These are phyloP conservation scores for Anastatica hierochuntica DNA, from an alignment of 345 rosid genomes.

Conservation along the genomic window DNA sequence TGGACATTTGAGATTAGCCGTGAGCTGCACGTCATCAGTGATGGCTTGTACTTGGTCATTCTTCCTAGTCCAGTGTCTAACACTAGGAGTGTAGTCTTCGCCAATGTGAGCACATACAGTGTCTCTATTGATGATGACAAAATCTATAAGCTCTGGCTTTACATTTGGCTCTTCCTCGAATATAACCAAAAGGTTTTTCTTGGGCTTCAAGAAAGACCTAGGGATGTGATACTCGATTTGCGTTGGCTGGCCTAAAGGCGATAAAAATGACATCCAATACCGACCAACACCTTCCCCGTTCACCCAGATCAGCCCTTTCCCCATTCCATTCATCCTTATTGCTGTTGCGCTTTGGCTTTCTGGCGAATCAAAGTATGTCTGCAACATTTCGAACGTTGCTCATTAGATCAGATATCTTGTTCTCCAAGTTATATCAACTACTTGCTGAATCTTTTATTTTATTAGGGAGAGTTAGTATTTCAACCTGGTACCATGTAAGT, in stretches of 20 bases:
- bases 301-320: slow-evolving; percentile 75
- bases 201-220: slow-evolving; percentile 59
- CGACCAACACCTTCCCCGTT: slow-evolving; percentile 80
- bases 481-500: slow-evolving; percentile 84
- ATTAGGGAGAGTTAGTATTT: not conserved
- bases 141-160: slow-evolving; percentile 45
- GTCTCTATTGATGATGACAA: slow-evolving; percentile 49
- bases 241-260: slow-evolving; percentile 52
- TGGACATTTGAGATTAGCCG: slow-evolving; percentile 47
- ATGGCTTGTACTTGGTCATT: slow-evolving; percentile 26
- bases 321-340: slow-evolving; percentile 48
- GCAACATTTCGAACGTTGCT: too few species aligned
- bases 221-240: slow-evolving; percentile 59
- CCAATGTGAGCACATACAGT: slow-evolving; percentile 55
- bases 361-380: slow-evolving; percentile 61
- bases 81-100: slow-evolving; percentile 56
- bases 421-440: too few species aligned
- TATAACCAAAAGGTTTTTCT: slow-evolving; percentile 49
- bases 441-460: too few species aligned
- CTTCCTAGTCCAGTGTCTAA: slow-evolving; percentile 42
- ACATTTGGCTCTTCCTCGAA: slow-evolving; percentile 61
- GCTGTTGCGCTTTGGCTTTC: slow-evolving; percentile 48
- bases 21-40: slow-evolving; percentile 32
- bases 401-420: too few species aligned
- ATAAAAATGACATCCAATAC: slow-evolving; percentile 62